Conservation (phyloP, 1,284 basidiomycete species). For the Phylloporus sp. region DNA sequence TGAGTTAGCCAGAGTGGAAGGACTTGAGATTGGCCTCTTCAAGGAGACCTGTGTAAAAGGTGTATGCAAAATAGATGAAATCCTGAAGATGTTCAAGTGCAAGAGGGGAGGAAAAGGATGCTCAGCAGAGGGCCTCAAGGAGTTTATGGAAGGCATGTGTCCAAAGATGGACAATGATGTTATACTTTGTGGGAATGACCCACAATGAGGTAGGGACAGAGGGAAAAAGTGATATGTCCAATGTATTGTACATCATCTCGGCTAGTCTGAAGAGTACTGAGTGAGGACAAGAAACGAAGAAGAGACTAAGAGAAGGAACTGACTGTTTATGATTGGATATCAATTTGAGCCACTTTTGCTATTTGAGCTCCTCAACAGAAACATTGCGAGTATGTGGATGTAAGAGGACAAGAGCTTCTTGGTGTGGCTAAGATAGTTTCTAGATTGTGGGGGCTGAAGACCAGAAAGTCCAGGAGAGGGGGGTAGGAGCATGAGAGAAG, state of each 20-base stretch:
- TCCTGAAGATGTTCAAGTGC: conserved; percentile 84
- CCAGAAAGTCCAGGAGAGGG: too few species aligned
- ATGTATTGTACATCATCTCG: conserved; percentile 87
- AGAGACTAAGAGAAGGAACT: conserved; percentile 31
- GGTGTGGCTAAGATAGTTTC: too few species aligned
- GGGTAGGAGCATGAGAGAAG: too few species aligned
- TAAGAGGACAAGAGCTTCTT: conserved; percentile 55
- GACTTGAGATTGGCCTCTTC: conserved; percentile 79
- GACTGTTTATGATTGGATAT: conserved; percentile 78
- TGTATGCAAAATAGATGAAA: conserved; percentile 95
- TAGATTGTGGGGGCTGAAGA: too few species aligned
- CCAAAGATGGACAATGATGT: conserved; percentile 94
- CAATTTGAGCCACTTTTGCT: conserved; percentile 69
- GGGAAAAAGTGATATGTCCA: conserved; percentile 87
- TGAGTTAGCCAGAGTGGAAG: conserved; percentile 90
- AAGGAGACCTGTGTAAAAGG: conserved; percentile 89
- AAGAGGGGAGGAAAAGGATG: conserved; percentile 69
- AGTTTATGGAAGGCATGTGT: conserved; percentile 89
- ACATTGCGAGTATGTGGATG: conserved; percentile 51
- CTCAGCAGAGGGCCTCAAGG: conserved; percentile 88
- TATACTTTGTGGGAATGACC: conserved; percentile 91
- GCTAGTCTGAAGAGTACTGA: conserved; percentile 66
- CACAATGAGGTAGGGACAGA: conserved; percentile 88
- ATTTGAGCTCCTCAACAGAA: conserved; percentile 62
- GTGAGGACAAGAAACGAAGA: conserved; percentile 14